These are phyloP conservation scores for Nothophytophthora sp. DNA, from an alignment of 352 stramenopile genomes.

Conservation along the genomic window DNA sequence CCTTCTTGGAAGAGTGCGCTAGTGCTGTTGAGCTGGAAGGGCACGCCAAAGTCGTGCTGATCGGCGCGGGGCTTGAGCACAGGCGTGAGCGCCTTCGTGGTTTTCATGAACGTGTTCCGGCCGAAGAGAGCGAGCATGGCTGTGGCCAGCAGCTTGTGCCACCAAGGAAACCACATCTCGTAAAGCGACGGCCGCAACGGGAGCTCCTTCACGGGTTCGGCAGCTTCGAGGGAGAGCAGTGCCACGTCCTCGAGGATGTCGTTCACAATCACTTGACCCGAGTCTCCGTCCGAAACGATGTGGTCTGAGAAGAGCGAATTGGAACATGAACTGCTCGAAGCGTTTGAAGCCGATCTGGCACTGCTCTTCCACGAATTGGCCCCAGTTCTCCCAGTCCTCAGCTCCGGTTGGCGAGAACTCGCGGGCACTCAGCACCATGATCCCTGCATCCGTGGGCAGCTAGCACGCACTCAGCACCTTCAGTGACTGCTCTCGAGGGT, in stretches of 20 bases:
- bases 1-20: constrained; percentile 20
- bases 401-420: background rate
- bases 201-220: background rate
- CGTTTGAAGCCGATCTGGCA: constrained; percentile 22
- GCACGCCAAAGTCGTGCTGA: background rate
- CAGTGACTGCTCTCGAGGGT: too few species aligned
- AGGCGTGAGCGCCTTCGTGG: background rate
- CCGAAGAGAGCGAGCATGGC: background rate
- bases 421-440: background rate
- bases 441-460: background rate
- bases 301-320: constrained; percentile 34
- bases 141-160: constrained; percentile 1
- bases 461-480: too few species aligned
- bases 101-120: background rate
- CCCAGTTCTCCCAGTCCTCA: constrained; percentile 4
- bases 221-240: background rate
- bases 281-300: constrained; percentile 26
- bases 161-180: constrained; percentile 8
- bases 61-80: constrained; percentile 2
- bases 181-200: constrained; percentile 15
- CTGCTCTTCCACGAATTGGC: constrained; percentile 6
- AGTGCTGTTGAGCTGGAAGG: background rate
- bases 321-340: constrained; percentile 25
- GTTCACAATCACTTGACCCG: constrained; percentile 24
- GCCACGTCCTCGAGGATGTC: constrained; percentile 22